Evolutionary conservation across 306 rosid species (phyloP).

Genomic region (Cucurbita pepo): DNA sequence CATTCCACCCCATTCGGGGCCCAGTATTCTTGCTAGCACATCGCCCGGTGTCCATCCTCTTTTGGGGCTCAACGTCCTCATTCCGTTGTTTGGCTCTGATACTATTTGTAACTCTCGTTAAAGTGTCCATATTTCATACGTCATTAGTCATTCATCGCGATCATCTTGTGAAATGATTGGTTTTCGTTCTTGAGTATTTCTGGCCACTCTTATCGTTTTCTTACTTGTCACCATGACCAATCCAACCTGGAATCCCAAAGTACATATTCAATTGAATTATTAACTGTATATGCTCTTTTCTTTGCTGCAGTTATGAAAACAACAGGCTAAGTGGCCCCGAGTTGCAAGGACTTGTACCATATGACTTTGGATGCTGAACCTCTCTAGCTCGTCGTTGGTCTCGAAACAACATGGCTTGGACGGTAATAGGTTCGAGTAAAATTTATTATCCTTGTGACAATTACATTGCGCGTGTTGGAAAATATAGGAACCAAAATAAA

Average conservation of each 20-base stretch:
- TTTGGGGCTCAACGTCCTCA: too few species aligned
- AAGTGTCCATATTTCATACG: too few species aligned
- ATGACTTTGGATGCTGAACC: slow-evolving; percentile 78
- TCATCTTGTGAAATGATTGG: background rate
- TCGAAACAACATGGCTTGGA: background rate
- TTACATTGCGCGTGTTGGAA: background rate
- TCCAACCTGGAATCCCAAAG: background rate
- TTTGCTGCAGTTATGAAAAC: slow-evolving; percentile 54
- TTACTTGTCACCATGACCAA: background rate
- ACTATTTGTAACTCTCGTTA: too few species aligned
- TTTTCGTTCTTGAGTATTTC: background rate
- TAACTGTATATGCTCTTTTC: background rate
- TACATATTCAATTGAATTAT: background rate
- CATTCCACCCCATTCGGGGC: too few species aligned
- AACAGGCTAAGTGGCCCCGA: slow-evolving; percentile 71
- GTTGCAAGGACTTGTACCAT: slow-evolving; percentile 71
- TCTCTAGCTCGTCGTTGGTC: background rate
- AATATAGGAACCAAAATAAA: background rate
- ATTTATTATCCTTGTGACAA: background rate
- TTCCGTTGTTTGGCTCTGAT: too few species aligned
- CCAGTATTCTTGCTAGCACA: too few species aligned
- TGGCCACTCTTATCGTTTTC: background rate
- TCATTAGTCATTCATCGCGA: background rate
- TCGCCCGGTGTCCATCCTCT: too few species aligned
- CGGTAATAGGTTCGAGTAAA: background rate